These are phyloP conservation scores for Tolypocladium ovalisporum DNA, from an alignment of 2,329 filamentous ascomycete species.

Conservation along the genomic window DNA sequence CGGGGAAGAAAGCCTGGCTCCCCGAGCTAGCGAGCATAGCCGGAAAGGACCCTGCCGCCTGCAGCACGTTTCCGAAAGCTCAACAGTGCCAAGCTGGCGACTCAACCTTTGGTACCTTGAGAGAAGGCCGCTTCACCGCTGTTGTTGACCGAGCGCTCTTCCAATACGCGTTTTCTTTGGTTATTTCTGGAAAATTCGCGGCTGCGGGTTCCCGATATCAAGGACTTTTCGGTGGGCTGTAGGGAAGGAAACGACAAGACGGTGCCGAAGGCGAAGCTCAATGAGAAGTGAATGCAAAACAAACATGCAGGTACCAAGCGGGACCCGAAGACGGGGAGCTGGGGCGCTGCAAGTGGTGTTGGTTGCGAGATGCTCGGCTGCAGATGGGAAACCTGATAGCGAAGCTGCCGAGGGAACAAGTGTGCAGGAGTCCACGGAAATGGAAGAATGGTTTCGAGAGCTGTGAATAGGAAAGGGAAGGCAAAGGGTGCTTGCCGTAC, in stretches of 20 bases:
- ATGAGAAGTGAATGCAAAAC: background rate
- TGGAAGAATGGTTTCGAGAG: too few species aligned
- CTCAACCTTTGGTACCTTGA: background rate
- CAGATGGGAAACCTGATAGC: background rate
- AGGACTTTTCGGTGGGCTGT: too few species aligned
- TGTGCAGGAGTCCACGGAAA: background rate
- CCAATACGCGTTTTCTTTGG: background rate
- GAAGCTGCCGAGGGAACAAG: background rate
- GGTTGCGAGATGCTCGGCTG: background rate
- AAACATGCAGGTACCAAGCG: background rate
- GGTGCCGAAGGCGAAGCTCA: too few species aligned
- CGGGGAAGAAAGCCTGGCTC: background rate
- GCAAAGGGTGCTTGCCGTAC: background rate
- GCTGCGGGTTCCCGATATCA: background rate
- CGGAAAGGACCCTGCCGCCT: background rate
- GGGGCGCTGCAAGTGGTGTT: background rate
- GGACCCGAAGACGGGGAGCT: background rate
- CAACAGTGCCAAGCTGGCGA: background rate
- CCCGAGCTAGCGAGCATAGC: background rate
- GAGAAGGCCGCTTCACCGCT: background rate
- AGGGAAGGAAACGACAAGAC: too few species aligned
- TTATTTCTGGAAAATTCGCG: background rate
- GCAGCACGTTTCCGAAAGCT: background rate
- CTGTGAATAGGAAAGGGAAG: background rate
- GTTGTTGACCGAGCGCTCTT: background rate